A percentile compares a stretch with the other conserved stretches of the same genome.
phyloP scores from a whole-genome alignment of 805 yeast species.

The Nakazawaea wickerhamii region DNA sequence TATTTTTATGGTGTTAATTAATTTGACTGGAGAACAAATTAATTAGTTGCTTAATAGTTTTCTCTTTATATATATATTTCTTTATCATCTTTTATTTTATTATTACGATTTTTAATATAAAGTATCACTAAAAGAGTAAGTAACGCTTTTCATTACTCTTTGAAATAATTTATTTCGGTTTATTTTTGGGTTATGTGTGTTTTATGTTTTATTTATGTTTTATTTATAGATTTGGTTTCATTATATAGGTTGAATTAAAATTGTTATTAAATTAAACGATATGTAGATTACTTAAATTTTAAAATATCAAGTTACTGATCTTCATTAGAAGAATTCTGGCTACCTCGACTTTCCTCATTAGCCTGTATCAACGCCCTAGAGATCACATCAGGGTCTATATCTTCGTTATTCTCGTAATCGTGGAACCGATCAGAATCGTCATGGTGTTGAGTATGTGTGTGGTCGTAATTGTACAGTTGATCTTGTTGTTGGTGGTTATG shows the following conservation, averaged over 20 bases:
- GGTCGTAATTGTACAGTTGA: conserved; percentile 15
- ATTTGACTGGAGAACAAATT: conserved; percentile 8
- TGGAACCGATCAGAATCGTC: conserved; percentile 2
- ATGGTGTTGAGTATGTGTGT: conserved; percentile 16
- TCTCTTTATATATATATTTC: background rate
- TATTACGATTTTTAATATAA: background rate
- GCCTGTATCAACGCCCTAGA: conserved; percentile 64
- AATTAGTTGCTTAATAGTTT: background rate
- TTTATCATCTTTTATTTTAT: background rate
- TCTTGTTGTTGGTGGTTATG: conserved; percentile 7
- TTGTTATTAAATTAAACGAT: too few species aligned
- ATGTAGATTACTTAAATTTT: too few species aligned
- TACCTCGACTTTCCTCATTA: conserved; percentile 33
- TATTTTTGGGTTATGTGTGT: background rate
- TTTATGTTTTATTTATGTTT: background rate
- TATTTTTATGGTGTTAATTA: too few species aligned
- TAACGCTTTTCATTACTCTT: conserved; percentile 6
- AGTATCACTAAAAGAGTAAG: conserved; percentile 1
- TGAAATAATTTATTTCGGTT: background rate
- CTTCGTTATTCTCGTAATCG: conserved; percentile 25
- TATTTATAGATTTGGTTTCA: background rate
- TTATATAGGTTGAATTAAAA: background rate
- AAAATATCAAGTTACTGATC: background rate
- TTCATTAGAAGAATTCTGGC: background rate
- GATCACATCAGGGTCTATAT: conserved; percentile 60